Evolutionary conservation across 768 basidiomycete genomes (phyloP).

Genomic region (Suillus clintonianus): DNA sequence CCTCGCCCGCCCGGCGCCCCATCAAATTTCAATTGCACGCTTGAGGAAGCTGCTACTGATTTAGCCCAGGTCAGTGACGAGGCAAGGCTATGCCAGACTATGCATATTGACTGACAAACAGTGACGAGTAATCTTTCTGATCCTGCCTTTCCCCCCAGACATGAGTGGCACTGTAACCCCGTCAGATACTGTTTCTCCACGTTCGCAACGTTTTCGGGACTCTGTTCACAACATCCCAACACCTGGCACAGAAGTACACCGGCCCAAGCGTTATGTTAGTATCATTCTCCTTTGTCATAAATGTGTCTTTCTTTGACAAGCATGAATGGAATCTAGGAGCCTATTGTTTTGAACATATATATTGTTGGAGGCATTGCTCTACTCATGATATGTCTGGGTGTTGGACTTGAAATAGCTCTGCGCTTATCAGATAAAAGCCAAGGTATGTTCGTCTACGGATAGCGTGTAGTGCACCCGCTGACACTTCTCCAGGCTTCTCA

Average conservation of each 20-base stretch:
- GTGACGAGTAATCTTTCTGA: background rate
- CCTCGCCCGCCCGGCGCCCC: background rate
- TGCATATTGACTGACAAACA: background rate
- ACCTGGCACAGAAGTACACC: conserved; percentile 32
- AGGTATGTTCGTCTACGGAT: conserved; percentile 36
- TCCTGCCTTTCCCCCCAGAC: conserved; percentile 4
- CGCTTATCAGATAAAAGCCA: conserved; percentile 41
- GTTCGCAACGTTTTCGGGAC: conserved; percentile 42
- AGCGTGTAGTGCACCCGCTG: conserved; percentile 7
- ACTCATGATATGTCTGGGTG: conserved; percentile 47
- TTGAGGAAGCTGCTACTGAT: background rate
- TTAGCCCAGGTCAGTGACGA: background rate
- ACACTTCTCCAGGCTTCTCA: conserved; percentile 46
- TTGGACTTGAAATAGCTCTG: conserved; percentile 49
- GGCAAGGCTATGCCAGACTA: background rate
- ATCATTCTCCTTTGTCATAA: background rate
- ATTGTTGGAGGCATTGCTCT: conserved; percentile 41
- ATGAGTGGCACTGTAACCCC: background rate
- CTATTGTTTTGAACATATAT: conserved; percentile 36
- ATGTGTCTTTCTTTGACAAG: background rate
- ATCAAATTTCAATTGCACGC: background rate
- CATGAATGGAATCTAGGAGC: conserved; percentile 21
- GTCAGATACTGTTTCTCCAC: conserved; percentile 1
- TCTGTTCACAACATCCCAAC: conserved; percentile 53
- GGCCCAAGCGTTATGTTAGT: conserved; percentile 47